A percentile compares a stretch with the other conserved stretches of the same genome.
These are phyloP conservation scores for Boletellus deceptivus DNA, from an alignment of 1,284 basidiomycete species.

Conservation along the genomic window DNA sequence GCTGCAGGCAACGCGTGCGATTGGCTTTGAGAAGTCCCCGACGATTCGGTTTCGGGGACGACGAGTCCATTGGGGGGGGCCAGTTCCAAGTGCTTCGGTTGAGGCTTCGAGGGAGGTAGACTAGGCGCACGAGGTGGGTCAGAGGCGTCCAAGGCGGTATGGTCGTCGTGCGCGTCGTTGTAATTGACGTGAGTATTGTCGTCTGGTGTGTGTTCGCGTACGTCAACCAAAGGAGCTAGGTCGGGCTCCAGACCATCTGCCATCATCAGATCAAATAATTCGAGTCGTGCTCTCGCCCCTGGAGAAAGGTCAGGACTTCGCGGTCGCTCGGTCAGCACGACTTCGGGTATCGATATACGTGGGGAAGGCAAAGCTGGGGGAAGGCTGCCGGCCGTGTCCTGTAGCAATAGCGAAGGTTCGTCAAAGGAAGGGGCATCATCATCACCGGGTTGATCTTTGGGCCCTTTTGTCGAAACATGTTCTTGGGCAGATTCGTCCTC, in stretches of 20 bases:
- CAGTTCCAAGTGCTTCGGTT: slow-evolving; percentile 1
- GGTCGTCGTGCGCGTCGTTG: neutral
- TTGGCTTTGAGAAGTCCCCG: slow-evolving; percentile 21
- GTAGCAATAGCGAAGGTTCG: neutral
- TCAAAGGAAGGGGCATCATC: neutral
- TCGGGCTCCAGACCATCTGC: neutral
- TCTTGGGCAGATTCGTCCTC: neutral
- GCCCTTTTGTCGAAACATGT: neutral
- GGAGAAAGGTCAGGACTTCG: slow-evolving; percentile 25
- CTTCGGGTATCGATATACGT: slow-evolving; percentile 6
- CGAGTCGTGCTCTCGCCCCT: slow-evolving; percentile 25
- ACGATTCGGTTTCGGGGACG: slow-evolving; percentile 39
- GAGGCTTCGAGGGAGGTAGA: slow-evolving; percentile 6
- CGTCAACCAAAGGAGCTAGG: neutral
- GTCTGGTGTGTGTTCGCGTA: neutral
- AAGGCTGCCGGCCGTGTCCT: neutral
- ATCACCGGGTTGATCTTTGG: neutral
- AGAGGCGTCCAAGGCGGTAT: neutral
- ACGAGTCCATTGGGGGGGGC: slow-evolving; percentile 23
- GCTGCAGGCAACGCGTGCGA: slow-evolving; percentile 3
- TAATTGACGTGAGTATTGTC: neutral
- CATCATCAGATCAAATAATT: slow-evolving; percentile 30
- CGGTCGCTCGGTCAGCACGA: neutral
- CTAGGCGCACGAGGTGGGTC: slow-evolving; percentile 5
- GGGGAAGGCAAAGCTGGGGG: neutral